Base-by-base conservation (phyloP, 192 early-diverging fungal genomes). In the Backusella mclennaniae region DNA sequence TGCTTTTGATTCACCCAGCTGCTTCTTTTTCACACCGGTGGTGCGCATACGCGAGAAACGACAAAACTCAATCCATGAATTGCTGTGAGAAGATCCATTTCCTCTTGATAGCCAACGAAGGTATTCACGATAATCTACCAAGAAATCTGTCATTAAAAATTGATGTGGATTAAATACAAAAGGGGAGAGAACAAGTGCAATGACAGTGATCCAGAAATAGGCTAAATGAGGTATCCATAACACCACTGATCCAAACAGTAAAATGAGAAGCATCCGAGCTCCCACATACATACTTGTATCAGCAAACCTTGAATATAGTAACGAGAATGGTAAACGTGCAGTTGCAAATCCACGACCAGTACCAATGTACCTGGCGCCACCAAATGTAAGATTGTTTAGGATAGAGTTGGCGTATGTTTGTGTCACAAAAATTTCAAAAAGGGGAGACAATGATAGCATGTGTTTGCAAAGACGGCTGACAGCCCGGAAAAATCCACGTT, bases 101-200 rank as follows among this genome's bases (percentile, higher is more conserved):
- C 94, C 92, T 11, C 90, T 84, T 23, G 89, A 93, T 23, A 96
- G 84, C 93, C 95, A 96, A 67, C 87, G 88, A 73, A 96, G 76
- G 81, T 89, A 93, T 69, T 92, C 89, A 42, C 87, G 90, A 83
- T 94, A 96, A 80, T 96, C 95, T 33, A 91, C 73, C 74, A 95
- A 85, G 79, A 95, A 95, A 77, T 93, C 91, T 0, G 82, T 84
- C 77, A 94, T 79, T 31, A 89, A 87, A 66, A 96, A 95, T 85
- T 96, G 95, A 78, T 94, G 94, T 38, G 93, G 94, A 77, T 96
- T 96, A 84, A 94, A 96, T 69, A 96, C 35, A 80, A 95, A 96
- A 14, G 95, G 94, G 39, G 94, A 91, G 35, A 96, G 82, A 49
- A 90, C 74, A 36, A 96, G 79, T 29, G 93, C 90, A 14, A 93